These are phyloP conservation scores for Vaccinium myrtillus DNA, from an alignment of 148 eudicot species.

Conservation along the genomic window DNA sequence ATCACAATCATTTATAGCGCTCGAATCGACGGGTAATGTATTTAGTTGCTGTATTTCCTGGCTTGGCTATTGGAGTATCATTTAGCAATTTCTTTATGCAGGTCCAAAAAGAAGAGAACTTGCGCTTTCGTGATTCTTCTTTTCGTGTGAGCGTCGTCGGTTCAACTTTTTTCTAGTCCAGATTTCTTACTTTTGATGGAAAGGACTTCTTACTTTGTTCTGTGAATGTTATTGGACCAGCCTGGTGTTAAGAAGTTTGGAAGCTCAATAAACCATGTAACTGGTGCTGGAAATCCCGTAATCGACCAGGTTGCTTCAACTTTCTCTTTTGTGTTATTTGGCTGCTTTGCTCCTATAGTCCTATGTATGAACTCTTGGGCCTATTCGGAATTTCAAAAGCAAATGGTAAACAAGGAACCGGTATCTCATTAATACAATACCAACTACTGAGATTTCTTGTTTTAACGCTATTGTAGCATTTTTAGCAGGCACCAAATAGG, in stretches of 20 bases:
- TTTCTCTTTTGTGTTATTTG: background rate
- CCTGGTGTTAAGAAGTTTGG: background rate
- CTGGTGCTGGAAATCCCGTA: background rate
- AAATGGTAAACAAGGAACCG: background rate
- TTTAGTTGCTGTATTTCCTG: conserved; percentile 1
- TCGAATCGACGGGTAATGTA: background rate
- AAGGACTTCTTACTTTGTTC: conserved; percentile 6
- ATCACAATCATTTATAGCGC: background rate
- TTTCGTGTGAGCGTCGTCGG: conserved; percentile 8
- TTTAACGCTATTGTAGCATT: background rate
- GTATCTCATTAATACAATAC: background rate
- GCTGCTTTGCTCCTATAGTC: background rate
- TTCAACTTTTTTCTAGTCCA: background rate
- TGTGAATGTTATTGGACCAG: conserved; percentile 15
- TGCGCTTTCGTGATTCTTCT: conserved; percentile 1
- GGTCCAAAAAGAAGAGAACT: conserved; percentile 9
- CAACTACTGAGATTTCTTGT: background rate
- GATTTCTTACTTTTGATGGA: background rate
- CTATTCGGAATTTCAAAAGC: background rate
- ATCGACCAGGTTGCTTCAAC: conserved; percentile 24
- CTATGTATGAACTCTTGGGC: background rate
- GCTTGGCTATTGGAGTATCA: background rate
- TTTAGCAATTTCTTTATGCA: conserved; percentile 10
- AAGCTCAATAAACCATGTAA: background rate
- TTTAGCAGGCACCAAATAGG: background rate